phyloP scores from a whole-genome alignment of 1,139 yeast genomes.

The Zhuliangozyma parablackwelliae region DNA sequence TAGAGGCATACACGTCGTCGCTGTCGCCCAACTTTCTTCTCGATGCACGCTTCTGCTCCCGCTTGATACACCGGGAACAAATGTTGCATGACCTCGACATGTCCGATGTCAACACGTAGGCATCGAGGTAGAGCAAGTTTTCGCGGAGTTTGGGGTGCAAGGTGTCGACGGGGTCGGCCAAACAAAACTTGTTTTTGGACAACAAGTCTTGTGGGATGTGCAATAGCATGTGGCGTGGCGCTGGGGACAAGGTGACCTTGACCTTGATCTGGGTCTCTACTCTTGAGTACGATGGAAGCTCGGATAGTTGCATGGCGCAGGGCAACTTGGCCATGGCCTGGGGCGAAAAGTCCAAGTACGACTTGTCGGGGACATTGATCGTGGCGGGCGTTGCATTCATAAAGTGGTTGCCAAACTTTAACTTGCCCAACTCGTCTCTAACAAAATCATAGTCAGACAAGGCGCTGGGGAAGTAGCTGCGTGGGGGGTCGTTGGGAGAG shows the following conservation, averaged over 20 bases:
- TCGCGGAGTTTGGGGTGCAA: constrained; percentile 45
- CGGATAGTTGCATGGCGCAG: constrained; percentile 52
- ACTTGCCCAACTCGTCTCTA: constrained; percentile 48
- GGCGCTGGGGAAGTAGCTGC: too few relatives aligned
- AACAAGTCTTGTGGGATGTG: constrained; percentile 85
- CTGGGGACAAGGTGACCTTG: constrained; percentile 60
- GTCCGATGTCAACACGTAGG: constrained; percentile 59
- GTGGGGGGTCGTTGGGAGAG: too few relatives aligned
- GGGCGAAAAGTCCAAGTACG: constrained; percentile 36
- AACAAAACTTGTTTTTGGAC: constrained; percentile 77
- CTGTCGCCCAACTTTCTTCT: constrained; percentile 63
- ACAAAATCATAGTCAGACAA: constrained; percentile 21
- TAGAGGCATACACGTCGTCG: constrained; percentile 7
- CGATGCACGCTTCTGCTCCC: constrained; percentile 91
- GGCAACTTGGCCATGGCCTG: constrained; percentile 46
- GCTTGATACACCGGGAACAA: constrained; percentile 80
- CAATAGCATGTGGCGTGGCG: constrained; percentile 65
- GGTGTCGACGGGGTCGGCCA: constrained; percentile 42
- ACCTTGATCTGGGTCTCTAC: constrained; percentile 94
- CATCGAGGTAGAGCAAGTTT: constrained; percentile 58
- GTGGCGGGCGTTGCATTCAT: constrained; percentile 37
- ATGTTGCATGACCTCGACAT: constrained; percentile 61
- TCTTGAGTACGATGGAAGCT: constrained; percentile 74
- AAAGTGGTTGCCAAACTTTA: constrained; percentile 51
- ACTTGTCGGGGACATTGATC: constrained; percentile 27